Evolutionary conservation across 495 filamentous ascomycete genomes (phyloP).

Genomic region (Paragyromitra xinjiangensis): DNA sequence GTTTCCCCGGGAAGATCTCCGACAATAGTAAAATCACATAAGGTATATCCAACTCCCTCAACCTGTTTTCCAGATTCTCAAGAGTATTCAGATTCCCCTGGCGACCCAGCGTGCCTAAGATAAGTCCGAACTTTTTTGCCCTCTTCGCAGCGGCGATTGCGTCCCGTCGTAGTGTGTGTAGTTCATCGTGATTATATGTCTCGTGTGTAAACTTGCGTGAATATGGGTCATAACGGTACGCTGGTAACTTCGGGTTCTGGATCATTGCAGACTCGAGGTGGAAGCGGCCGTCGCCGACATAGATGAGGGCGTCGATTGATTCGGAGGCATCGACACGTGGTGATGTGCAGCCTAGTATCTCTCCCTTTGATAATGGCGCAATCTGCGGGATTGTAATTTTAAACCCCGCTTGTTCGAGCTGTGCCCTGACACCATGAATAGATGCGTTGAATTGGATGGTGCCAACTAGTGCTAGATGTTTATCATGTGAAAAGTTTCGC

Average conservation of each 20-base stretch:
- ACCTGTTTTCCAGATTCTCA: slow-evolving; percentile 78
- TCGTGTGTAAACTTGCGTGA: slow-evolving; percentile 89
- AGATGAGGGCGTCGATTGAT: slow-evolving; percentile 79
- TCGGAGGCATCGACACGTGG: slow-evolving; percentile 68
- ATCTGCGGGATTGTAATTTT: slow-evolving; percentile 88
- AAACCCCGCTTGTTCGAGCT: slow-evolving; percentile 83
- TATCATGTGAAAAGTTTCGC: slow-evolving; percentile 83
- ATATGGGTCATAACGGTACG: slow-evolving; percentile 98
- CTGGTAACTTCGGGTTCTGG: slow-evolving; percentile 86
- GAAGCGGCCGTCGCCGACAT: slow-evolving; percentile 95
- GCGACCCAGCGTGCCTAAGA: slow-evolving; percentile 87
- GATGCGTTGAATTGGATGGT: slow-evolving; percentile 99
- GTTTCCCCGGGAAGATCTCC: slow-evolving; percentile 95
- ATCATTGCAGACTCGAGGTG: slow-evolving; percentile 99
- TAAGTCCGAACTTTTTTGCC: slow-evolving; percentile 90
- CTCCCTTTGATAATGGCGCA: slow-evolving; percentile 87
- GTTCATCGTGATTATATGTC: slow-evolving; percentile 86
- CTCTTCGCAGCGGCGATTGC: slow-evolving; percentile 77
- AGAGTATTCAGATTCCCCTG: slow-evolving; percentile 97
- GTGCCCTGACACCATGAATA: slow-evolving; percentile 78
- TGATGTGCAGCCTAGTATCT: slow-evolving; percentile 95
- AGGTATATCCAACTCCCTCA: slow-evolving; percentile 73
- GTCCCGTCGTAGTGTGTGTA: slow-evolving; percentile 78
- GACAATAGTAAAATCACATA: slow-evolving; percentile 84
- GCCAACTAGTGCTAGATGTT: slow-evolving; percentile 89